Evolutionary conservation across 2,329 filamentous ascomycete species (phyloP), one percentile per base, ranked within the genome.

Genomic region (Colletotrichum neosansevieriae): DNA sequence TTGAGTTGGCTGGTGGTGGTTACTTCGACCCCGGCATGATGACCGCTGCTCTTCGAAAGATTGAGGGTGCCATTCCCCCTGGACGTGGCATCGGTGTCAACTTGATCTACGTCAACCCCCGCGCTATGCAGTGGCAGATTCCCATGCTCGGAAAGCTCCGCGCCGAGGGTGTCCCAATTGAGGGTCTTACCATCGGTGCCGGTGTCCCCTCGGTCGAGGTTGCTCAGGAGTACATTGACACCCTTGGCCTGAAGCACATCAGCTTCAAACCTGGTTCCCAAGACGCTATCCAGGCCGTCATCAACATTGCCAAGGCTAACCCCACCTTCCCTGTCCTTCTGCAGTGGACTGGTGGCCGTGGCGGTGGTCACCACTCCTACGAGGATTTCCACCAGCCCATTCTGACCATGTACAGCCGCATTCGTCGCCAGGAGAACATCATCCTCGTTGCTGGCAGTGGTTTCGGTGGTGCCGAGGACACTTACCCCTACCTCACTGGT

Each of bases 371-470:
- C 79, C 94, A 98, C 83, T 97, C 94, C 1, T 97, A 91, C 71
- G 94, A 98, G 79, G 94, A 98, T 79, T 97, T 98, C 86, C 94
- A 97, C 79, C 91, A 94, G 76, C 94, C 94, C 5, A 91, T 98
- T 50, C 84, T 98, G 7, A 90, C 93, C 75, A 97, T 97, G 92
- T 98, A 98, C 78, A 89, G 90, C 73, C 91, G 94, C 65, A 94
- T 98, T 72, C 89, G 94, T 76, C 90, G 93, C 76, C 92, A 91
- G 72, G 87, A 92, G 73, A 98, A 98, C 82, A 90, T 98, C 70
- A 91, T 97, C 69, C 85, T 98, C 11, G 89, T 98, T 69, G 94
- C 94, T 58, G 94, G 94, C 59, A 97, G 93, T 83, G 94, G 94
- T 49, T 97, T 98, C 75, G 94, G 94, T 78, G 93, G 93, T 63